Base-by-base conservation (phyloP, 768 basidiomycete genomes). In the Clavaria fumosa region DNA sequence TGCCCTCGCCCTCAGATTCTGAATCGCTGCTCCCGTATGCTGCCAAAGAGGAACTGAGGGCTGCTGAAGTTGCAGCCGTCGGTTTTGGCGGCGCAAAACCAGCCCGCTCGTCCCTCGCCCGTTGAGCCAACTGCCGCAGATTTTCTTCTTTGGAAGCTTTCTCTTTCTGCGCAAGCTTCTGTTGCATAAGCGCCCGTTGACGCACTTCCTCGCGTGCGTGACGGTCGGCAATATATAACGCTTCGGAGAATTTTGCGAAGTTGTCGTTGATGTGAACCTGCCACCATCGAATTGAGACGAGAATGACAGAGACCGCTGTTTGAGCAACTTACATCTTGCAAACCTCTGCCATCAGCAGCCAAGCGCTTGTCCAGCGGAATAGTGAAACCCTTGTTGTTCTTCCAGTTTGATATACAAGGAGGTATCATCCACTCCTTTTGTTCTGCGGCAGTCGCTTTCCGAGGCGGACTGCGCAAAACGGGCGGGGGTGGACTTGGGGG, bases 401-500 rank as follows among this genome's bases (percentile, higher is more conserved):
- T 99, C 95, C 95, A 99, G 60, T 99, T 99, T 19, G 88, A 93
- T 43, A 99, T 96, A 56, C 93, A 97, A 12, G 95, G 95, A 12
- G 95, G 95, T 40, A 99, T 96, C 90, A 96, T 95, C 95, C 95
- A 97, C 51, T 97, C 95, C 61, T 97, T 99, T 62, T 96, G 93
- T 53, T 99, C 95, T 39, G 88, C 84, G 5, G 85, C 83, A 0
- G 93, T 93, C 3, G 90, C 91, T 51, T 95, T 91, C 38, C 95
- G 69, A 4, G 95, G 95, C 7, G 95, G 95, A 64, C 83, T 89
- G 26, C 91, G 76, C 24, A 99, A 62, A 2, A 97, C 86, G 12
- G 95, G 95, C 2, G 91, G 89, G 2, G 95, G 95, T 0, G 95
- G 93, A 51, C 86, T 91, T 2, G 88, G 90, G 9, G 91, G 91